phyloP scores from a whole-genome alignment of 2,329 filamentous ascomycete genomes.

The Thielaviopsis populi region DNA sequence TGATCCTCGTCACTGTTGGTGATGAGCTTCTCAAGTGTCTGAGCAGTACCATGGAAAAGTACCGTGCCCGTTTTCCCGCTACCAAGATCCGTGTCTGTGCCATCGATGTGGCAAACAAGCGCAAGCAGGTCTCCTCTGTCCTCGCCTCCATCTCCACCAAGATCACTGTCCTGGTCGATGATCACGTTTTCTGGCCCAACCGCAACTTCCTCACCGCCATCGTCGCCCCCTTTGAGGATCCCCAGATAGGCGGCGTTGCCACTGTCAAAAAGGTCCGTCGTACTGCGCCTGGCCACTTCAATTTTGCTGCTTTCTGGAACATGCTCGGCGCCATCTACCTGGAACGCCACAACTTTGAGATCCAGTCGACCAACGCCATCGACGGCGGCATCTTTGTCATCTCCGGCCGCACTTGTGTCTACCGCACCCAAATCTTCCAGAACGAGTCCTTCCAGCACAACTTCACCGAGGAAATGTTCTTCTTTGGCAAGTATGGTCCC shows the following conservation, averaged over 20 bases:
- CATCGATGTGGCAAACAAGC: constrained; percentile 30
- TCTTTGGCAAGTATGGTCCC: constrained; percentile 29
- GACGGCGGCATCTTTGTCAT: constrained; percentile 46
- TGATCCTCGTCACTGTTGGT: constrained; percentile 35
- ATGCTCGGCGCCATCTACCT: constrained; percentile 45
- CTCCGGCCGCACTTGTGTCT: constrained; percentile 38
- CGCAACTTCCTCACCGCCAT: constrained; percentile 27
- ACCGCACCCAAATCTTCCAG: constrained; percentile 36
- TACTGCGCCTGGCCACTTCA: constrained; percentile 21
- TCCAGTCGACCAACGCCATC: constrained; percentile 37
- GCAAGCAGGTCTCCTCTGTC: constrained; percentile 31
- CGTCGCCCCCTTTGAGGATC: constrained; percentile 31
- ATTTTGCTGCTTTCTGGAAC: constrained; percentile 31
- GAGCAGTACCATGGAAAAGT: constrained; percentile 10
- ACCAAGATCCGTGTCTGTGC: constrained; percentile 24
- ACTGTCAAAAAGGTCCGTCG: constrained; percentile 40
- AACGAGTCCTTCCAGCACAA: constrained; percentile 27
- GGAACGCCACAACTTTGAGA: constrained; percentile 47
- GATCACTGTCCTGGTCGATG: constrained; percentile 35
- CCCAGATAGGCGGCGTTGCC: constrained; percentile 37
- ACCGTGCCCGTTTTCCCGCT: constrained; percentile 6
- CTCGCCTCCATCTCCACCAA: constrained; percentile 26
- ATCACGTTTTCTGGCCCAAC: constrained; percentile 37
- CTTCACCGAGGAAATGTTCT: constrained; percentile 37
- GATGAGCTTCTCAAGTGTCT: constrained; percentile 20